These are phyloP conservation scores for Apiospora kogelbergensis DNA, from an alignment of 2,329 filamentous ascomycete genomes.

Conservation along the genomic window DNA sequence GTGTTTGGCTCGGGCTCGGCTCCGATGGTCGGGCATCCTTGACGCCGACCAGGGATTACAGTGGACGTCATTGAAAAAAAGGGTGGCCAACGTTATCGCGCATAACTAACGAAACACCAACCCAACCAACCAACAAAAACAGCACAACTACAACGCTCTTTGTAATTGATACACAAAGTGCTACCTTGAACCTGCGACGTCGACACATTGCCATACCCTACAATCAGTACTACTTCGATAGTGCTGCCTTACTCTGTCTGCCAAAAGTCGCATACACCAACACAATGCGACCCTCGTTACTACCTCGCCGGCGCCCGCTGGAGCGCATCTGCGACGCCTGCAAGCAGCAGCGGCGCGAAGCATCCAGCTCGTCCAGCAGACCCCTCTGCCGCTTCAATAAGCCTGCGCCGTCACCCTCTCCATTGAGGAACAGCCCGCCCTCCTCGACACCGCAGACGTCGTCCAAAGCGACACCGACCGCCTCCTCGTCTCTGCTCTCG, in stretches of 20 bases:
- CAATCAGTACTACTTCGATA: not conserved
- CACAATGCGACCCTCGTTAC: conserved; percentile 25
- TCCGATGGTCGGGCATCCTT: not conserved
- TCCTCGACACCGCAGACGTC: not conserved
- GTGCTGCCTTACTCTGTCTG: not conserved
- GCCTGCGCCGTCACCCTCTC: not conserved
- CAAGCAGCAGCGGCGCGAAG: conserved; percentile 20
- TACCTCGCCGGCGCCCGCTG: conserved; percentile 18
- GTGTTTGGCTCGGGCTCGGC: not conserved
- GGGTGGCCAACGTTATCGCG: not conserved
- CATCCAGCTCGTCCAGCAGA: not conserved
- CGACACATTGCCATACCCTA: not conserved
- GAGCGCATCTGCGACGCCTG: conserved; percentile 30
- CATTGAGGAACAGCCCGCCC: too few relatives aligned
- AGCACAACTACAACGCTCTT: not conserved
- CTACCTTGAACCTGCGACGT: not conserved
- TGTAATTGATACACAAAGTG: too few relatives aligned
- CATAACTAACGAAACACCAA: not conserved
- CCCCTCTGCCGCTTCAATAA: not conserved
- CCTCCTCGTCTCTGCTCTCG: not conserved
- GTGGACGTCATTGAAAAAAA: conserved; percentile 1
- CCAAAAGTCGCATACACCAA: not conserved
- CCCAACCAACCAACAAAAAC: not conserved
- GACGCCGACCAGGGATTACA: not conserved
- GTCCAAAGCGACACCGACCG: not conserved